phyloP scores from a whole-genome alignment of 768 basidiomycete genomes.

The Boletus barrowsii region DNA sequence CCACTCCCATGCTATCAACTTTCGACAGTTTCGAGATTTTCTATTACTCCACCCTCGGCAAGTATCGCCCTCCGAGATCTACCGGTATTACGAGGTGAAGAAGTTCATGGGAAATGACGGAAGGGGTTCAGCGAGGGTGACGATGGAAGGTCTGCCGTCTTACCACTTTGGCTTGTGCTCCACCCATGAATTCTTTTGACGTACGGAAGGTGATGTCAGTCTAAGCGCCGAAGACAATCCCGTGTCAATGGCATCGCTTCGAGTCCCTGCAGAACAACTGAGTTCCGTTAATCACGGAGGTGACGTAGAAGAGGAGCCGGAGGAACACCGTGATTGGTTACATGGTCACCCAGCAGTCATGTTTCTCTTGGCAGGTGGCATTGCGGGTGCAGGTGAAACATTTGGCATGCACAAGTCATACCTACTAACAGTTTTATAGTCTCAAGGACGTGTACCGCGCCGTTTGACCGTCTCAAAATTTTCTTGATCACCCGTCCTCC shows the following conservation, averaged over 20 bases:
- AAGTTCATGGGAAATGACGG: conserved; percentile 72
- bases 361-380: conserved; percentile 90
- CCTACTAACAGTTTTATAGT: conserved; percentile 46
- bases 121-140: conserved; percentile 73
- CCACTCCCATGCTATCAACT: conserved; percentile 67
- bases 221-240: conserved; percentile 75
- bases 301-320: conserved; percentile 54
- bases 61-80: conserved; percentile 81
- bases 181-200: conserved; percentile 23
- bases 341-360: conserved; percentile 74
- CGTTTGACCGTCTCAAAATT: conserved; percentile 94
- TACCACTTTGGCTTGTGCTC: conserved; percentile 14
- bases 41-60: conserved; percentile 81
- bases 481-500: conserved; percentile 90
- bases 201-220: conserved; percentile 65
- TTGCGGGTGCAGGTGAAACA: conserved; percentile 85
- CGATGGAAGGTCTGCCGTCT: conserved; percentile 73
- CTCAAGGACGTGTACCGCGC: conserved; percentile 93
- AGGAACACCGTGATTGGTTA: conserved; percentile 58
- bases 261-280: conserved; percentile 11
- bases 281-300: conserved; percentile 32
- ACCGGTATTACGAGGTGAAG: conserved; percentile 71
- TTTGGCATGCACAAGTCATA: background rate
- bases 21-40: conserved; percentile 87
- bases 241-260: conserved; percentile 30